Evolutionary conservation across 257 asterid genomes (phyloP).

Genomic region (Paulownia fortunei): DNA sequence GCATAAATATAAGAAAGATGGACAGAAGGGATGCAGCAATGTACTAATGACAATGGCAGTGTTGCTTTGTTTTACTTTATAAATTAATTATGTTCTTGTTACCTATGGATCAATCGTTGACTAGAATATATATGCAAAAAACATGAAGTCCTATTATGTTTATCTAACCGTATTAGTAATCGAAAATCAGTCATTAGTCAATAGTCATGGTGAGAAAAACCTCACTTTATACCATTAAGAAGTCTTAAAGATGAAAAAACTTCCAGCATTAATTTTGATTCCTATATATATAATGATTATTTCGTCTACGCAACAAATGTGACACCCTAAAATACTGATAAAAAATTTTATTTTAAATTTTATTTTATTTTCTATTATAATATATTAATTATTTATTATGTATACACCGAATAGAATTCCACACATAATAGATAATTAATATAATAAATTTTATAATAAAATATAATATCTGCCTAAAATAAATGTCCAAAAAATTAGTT

Average conservation of each 20-base stretch:
- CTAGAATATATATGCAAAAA: conserved; percentile 29
- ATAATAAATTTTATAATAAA: no score
- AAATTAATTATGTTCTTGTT: neutral
- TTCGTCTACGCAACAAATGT: no score
- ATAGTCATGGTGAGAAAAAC: neutral
- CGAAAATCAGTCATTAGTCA: conserved; percentile 17
- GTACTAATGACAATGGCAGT: neutral
- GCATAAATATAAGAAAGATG: neutral
- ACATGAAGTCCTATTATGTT: conserved; percentile 31
- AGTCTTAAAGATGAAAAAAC: neutral
- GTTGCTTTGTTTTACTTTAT: neutral
- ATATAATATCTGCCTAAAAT: no score
- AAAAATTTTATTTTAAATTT: no score
- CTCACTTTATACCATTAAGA: neutral
- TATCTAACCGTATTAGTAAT: conserved; percentile 16
- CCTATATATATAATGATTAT: no score
- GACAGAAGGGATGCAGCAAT: conserved; percentile 2
- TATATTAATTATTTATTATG: no score
- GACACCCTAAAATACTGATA: no score
- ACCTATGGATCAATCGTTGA: conserved; percentile 32
- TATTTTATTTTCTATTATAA: no score
- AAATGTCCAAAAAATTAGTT: no score
- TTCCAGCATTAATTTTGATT: neutral
- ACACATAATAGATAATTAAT: no score
- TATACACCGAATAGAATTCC: no score